Evolutionary conservation across 371 early-diverging fungal genomes (phyloP).

Genomic region (Amoeboaphelidium occidentale): DNA sequence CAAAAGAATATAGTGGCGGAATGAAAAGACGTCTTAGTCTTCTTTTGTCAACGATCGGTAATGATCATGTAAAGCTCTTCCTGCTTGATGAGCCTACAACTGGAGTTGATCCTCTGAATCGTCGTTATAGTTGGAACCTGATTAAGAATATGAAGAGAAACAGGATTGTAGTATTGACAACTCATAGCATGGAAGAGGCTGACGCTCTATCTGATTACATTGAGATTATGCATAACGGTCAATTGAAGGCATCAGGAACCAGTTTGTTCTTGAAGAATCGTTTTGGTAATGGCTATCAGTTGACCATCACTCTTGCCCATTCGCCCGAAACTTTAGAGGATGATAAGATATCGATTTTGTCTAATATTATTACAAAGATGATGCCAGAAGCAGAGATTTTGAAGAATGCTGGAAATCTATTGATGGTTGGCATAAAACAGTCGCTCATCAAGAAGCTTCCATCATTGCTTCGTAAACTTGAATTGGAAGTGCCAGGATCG

Average conservation of each 20-base stretch:
- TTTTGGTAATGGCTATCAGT: conserved; percentile 16
- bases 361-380: no score
- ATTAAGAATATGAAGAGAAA: no score
- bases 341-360: no score
- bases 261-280: conserved; percentile 17
- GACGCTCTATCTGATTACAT: no score
- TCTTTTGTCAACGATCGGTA: neutral
- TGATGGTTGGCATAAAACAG: no score
- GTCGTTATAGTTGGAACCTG: neutral
- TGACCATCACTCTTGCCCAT: conserved; percentile 9
- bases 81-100: neutral
- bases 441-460: no score
- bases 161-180: no score
- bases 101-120: neutral
- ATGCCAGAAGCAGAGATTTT: no score
- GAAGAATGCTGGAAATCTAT: no score
- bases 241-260: conserved; percentile 13
- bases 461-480: no score
- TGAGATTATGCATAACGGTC: conserved; percentile 12
- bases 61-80: neutral
- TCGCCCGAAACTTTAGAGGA: no score
- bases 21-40: neutral
- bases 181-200: conserved; percentile 51
- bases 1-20: neutral
- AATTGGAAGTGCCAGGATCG: no score